Evolutionary conservation across 179 eudicot species (phyloP).

Genomic region (Heliamphora pulchella): DNA sequence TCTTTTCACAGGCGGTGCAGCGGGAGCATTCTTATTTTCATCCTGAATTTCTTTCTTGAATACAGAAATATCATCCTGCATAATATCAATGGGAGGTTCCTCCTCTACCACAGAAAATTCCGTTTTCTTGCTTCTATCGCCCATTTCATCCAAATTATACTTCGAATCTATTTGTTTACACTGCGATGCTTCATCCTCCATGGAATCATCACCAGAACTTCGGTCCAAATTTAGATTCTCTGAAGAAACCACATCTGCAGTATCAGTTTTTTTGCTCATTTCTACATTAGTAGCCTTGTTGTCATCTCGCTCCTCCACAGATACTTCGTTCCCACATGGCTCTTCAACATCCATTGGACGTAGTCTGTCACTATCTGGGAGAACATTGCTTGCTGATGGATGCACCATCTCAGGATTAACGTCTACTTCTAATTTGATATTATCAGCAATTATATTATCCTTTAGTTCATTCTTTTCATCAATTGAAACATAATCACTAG

Average conservation of each 20-base stretch:
- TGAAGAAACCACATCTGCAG: constrained; percentile 54
- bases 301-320: constrained; percentile 42
- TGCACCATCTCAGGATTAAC: constrained; percentile 79
- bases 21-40: constrained; percentile 35
- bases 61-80: constrained; percentile 37
- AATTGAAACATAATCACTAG: constrained; percentile 72
- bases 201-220: constrained; percentile 82
- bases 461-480: constrained; percentile 77
- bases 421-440: constrained; percentile 89
- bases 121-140: constrained; percentile 32
- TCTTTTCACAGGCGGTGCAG: constrained; percentile 54
- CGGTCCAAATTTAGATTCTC: constrained; percentile 77
- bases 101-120: constrained; percentile 34
- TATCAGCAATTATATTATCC: constrained; percentile 82
- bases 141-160: constrained; percentile 33
- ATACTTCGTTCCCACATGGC: constrained; percentile 43
- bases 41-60: constrained; percentile 26
- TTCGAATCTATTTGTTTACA: constrained; percentile 60
- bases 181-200: constrained; percentile 77
- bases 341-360: constrained; percentile 69
- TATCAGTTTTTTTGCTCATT: constrained; percentile 46
- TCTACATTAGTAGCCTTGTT: constrained; percentile 40
- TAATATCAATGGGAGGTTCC: constrained; percentile 36
- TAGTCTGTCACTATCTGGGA: constrained; percentile 53
- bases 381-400: constrained; percentile 55